Evolutionary conservation across 805 yeast genomes (phyloP).

Genomic region (Yamadazyma scolyti): DNA sequence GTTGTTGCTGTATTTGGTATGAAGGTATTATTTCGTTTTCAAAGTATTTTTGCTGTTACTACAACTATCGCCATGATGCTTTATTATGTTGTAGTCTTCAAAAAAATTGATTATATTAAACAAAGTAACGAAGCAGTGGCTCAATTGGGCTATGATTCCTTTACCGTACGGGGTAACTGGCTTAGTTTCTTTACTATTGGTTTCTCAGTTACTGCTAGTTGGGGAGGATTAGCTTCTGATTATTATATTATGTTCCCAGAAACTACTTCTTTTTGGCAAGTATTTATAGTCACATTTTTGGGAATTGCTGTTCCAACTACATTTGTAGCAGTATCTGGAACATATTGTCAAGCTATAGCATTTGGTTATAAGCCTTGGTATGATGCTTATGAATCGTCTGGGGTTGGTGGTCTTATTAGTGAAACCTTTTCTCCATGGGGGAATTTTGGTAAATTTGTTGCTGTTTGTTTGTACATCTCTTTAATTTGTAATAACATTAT

Average conservation of each 20-base stretch:
- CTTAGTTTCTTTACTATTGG: conserved; percentile 32
- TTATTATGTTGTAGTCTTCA: conserved; percentile 28
- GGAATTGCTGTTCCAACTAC: conserved; percentile 29
- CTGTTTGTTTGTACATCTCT: conserved; percentile 27
- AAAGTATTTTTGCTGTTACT: conserved; percentile 26
- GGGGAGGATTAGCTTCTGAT: conserved; percentile 35
- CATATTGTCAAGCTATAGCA: conserved; percentile 29
- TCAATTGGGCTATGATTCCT: conserved; percentile 9
- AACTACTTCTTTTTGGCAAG: conserved; percentile 19
- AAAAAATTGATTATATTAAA: conserved; percentile 16
- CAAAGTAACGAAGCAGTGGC: conserved; percentile 18
- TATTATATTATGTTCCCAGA: conserved; percentile 32
- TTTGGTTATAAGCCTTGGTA: conserved; percentile 29
- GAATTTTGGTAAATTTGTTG: conserved; percentile 29
- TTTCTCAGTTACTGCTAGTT: conserved; percentile 32
- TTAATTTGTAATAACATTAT: conserved; percentile 33
- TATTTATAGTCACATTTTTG: conserved; percentile 25
- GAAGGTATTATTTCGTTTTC: conserved; percentile 24
- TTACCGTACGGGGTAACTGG: conserved; percentile 28
- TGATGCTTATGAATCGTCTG: conserved; percentile 22
- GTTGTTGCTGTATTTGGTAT: conserved; percentile 32
- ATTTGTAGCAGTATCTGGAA: conserved; percentile 29
- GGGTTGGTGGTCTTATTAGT: conserved; percentile 30
- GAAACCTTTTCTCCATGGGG: conserved; percentile 36
- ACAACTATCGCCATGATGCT: conserved; percentile 25